phyloP scores from a whole-genome alignment of 2,329 filamentous ascomycete genomes.

The Trichoderma breve region DNA sequence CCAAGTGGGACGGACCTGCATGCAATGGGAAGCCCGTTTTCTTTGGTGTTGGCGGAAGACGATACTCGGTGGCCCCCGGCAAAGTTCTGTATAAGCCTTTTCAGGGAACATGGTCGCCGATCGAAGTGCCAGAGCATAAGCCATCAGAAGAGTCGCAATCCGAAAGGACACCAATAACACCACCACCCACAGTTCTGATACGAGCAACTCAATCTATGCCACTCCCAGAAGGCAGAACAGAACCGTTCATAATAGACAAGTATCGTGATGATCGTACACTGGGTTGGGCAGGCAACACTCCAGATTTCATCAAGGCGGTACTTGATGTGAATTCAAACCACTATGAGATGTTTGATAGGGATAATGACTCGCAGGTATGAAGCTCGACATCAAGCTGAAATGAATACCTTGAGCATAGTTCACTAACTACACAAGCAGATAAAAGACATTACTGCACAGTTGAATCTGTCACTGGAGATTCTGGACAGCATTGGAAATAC shows the following conservation, averaged over 20 bases:
- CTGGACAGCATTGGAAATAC: conserved; percentile 37
- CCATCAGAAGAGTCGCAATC: not conserved
- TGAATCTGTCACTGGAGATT: conserved; percentile 48
- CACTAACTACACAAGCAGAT: conserved; percentile 5
- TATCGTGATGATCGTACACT: conserved; percentile 29
- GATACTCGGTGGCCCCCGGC: conserved; percentile 22
- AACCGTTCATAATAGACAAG: conserved; percentile 28
- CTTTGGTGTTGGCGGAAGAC: conserved; percentile 23
- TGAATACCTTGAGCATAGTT: not conserved
- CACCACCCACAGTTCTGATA: conserved; percentile 29
- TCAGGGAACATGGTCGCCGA: conserved; percentile 23
- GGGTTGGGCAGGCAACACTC: conserved; percentile 30
- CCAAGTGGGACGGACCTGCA: conserved; percentile 26
- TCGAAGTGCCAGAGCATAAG: conserved; percentile 15
- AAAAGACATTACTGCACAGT: conserved; percentile 19
- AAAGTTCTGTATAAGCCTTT: conserved; percentile 27
- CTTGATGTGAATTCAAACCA: conserved; percentile 31
- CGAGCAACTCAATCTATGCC: conserved; percentile 23
- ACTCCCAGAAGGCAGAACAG: conserved; percentile 7
- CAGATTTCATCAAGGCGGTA: conserved; percentile 31
- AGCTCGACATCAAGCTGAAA: too few relatives aligned
- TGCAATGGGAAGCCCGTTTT: conserved; percentile 15
- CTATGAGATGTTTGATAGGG: conserved; percentile 30
- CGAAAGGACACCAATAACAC: conserved; percentile 10
- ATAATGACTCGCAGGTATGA: conserved; percentile 12